Base-by-base conservation (phyloP, 257 asterid genomes). In the Capsicum rhomboideum region DNA sequence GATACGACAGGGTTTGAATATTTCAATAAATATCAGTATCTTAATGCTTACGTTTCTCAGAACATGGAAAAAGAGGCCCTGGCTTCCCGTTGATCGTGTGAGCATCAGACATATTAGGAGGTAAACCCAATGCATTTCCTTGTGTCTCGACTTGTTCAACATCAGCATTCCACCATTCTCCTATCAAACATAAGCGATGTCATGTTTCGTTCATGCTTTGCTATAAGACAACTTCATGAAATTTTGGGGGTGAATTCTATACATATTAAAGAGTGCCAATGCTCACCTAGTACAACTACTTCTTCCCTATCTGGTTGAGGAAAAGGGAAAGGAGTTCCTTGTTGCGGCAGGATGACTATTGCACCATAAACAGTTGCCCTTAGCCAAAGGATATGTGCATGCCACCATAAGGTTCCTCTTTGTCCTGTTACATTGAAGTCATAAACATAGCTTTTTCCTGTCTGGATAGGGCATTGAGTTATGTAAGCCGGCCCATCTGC, bases 301-400 rank as follows among this genome's bases (percentile, higher is more conserved):
- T 82, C 61, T 72, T 82, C 80, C 14, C 85, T 79, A 21, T 82
- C 87, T 10, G 96, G 95, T 81, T 90, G 90, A 26, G 94, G 97
- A 78, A 93, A 93, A 63, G 96, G 97, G 67, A 85, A 90, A 8
- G 94, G 90, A 13, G 82, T 84, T 81, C 94, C 94, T 82, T 84
- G 90, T 84, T 88, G 80, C 6, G 95, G 96, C 92, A 86, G 63
- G 11, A 92, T 91, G 1, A 93, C 94, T 84, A 93, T 87, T 34
- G 95, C 94, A 63, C 97, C 96, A 83, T 93, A 86, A 10, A 93
- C 93, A 3, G 93, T 92, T 23, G 96, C 94, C 83, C 96, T 91
- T 8, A 93, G 91, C 94, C 95, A 93, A 42, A 91, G 87, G 29
- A 92, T 88, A 14, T 91, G 97, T 75, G 91, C 91, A 59, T 89